Evolutionary conservation across 2,329 filamentous ascomycete species (phyloP).

Genomic region (Cytospora schulzeri): DNA sequence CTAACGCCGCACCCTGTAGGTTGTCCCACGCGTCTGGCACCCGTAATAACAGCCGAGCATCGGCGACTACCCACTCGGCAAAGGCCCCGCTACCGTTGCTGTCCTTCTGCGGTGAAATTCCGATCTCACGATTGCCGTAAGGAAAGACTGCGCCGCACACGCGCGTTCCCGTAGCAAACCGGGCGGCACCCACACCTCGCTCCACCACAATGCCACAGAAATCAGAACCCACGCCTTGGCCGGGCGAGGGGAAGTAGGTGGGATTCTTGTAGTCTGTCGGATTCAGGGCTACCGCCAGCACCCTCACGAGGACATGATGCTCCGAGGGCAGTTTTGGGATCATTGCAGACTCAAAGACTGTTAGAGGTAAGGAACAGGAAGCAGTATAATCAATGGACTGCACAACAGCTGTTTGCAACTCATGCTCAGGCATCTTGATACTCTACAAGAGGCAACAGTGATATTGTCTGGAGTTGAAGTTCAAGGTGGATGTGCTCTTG

Average conservation of each 20-base stretch:
- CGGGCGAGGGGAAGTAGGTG: conserved; percentile 29
- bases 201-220: conserved; percentile 34
- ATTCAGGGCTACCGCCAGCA: conserved; percentile 36
- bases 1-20: conserved; percentile 6
- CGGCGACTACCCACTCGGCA: not conserved
- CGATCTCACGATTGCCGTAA: conserved; percentile 7
- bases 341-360: no score
- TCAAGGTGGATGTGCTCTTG: no score
- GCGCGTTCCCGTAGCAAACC: conserved; percentile 23
- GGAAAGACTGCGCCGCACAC: conserved; percentile 28
- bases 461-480: no score
- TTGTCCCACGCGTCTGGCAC: conserved; percentile 3
- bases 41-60: not conserved
- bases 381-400: no score
- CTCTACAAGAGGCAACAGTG: no score
- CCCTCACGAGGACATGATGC: conserved; percentile 10
- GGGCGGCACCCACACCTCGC: not conserved
- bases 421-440: no score
- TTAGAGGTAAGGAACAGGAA: no score
- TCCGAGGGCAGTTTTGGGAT: not conserved
- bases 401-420: no score
- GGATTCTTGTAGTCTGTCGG: conserved; percentile 37
- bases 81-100: conserved; percentile 1
- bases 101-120: no score
- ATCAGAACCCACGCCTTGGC: conserved; percentile 34